phyloP scores from a whole-genome alignment of 176 grass and related monocot species.

The Tillandsia leiboldiana region DNA sequence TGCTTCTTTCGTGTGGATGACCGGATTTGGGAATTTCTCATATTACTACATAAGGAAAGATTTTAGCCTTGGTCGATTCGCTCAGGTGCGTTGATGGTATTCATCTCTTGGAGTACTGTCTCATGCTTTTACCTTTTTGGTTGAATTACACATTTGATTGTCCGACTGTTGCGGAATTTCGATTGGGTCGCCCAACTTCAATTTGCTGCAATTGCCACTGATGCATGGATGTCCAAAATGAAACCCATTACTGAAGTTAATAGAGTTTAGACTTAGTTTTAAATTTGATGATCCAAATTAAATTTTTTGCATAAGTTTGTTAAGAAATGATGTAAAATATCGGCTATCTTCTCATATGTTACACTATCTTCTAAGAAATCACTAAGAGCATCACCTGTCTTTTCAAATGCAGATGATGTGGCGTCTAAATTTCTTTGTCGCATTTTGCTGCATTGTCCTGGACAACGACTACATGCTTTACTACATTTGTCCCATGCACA shows the following conservation, averaged over 20 bases:
- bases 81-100: conserved; percentile 43
- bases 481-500: conserved; percentile 85
- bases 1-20: conserved; percentile 89
- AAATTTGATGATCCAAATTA: too few relatives aligned
- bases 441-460: conserved; percentile 70
- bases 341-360: conserved; percentile 2
- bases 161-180: neutral
- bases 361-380: neutral
- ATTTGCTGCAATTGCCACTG: too few relatives aligned
- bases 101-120: neutral
- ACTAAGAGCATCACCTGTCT: conserved; percentile 10
- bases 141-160: neutral
- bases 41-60: conserved; percentile 84
- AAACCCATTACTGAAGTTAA: too few relatives aligned
- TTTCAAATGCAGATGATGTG: conserved; percentile 74
- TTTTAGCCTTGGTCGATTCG: conserved; percentile 73
- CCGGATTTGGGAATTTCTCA: conserved; percentile 91
- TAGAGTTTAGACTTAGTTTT: too few relatives aligned
- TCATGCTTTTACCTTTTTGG: conserved; percentile 16
- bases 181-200: too few relatives aligned
- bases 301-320: neutral
- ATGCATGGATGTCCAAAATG: too few relatives aligned
- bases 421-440: conserved; percentile 73
- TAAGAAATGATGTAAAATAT: too few relatives aligned
- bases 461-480: conserved; percentile 81